phyloP scores from a whole-genome alignment of 257 asterid genomes.

The Capsicum chinense region DNA sequence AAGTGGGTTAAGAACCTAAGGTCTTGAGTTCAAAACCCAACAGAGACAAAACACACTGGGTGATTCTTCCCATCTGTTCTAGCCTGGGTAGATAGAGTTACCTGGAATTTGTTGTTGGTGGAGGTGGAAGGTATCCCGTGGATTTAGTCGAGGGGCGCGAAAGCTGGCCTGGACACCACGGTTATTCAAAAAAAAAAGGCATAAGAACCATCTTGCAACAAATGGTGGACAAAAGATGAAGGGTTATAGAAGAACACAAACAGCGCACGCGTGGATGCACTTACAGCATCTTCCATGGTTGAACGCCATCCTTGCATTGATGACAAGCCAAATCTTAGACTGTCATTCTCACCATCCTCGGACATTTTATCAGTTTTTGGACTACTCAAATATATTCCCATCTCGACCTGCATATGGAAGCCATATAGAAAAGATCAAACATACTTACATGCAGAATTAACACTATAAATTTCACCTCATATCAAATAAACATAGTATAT shows the following conservation, averaged over 20 bases:
- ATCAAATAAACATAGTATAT: neutral
- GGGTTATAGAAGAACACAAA: neutral
- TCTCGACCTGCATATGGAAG: slow-evolving; percentile 52
- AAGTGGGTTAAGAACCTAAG: too few relatives aligned
- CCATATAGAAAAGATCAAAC: neutral
- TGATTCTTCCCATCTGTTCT: too few relatives aligned
- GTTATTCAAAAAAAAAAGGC: neutral
- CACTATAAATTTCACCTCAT: neutral
- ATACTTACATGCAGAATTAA: slow-evolving; percentile 17
- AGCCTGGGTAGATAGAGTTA: too few relatives aligned
- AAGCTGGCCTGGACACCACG: too few relatives aligned
- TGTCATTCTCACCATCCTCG: slow-evolving; percentile 79
- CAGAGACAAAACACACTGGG: too few relatives aligned
- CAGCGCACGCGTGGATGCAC: slow-evolving; percentile 33
- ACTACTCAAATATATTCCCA: slow-evolving; percentile 92
- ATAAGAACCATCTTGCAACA: neutral
- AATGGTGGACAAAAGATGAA: neutral
- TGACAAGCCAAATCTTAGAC: slow-evolving; percentile 78
- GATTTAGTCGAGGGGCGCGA: too few relatives aligned
- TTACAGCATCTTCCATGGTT: slow-evolving; percentile 96
- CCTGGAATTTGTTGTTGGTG: too few relatives aligned
- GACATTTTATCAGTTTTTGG: slow-evolving; percentile 82
- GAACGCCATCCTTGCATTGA: slow-evolving; percentile 99
- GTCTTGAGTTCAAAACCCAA: too few relatives aligned
- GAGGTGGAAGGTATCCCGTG: too few relatives aligned